Evolutionary conservation across 1,139 yeast genomes (phyloP).

Genomic region (Diutina rugosa): DNA sequence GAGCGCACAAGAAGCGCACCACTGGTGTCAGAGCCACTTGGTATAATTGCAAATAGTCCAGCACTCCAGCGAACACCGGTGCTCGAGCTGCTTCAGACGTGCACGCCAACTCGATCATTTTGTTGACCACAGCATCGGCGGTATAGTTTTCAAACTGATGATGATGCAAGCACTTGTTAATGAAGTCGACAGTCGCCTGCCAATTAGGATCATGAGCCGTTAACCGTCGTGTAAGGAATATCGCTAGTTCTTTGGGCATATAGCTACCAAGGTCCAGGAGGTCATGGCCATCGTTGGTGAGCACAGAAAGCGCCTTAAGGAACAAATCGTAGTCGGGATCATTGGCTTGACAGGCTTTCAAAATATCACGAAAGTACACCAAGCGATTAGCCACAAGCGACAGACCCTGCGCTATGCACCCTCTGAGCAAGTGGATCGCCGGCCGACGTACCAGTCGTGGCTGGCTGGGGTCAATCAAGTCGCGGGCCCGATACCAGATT

Average conservation of each 20-base stretch:
- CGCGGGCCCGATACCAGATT: conserved; percentile 62
- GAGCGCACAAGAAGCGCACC: not conserved
- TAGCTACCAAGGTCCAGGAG: conserved; percentile 44
- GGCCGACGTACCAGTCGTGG: conserved; percentile 36
- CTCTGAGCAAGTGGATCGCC: conserved; percentile 21
- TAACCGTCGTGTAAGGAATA: not conserved
- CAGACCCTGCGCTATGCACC: not conserved
- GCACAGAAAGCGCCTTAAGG: conserved; percentile 32
- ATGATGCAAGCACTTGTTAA: not conserved
- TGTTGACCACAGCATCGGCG: not conserved
- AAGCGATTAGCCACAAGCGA: conserved; percentile 17
- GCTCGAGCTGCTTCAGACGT: no score
- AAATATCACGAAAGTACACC: conserved; percentile 49
- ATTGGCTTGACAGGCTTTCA: conserved; percentile 25
- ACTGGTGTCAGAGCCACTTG: not conserved
- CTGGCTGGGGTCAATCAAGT: conserved; percentile 32
- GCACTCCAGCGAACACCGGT: not conserved
- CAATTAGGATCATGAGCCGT: not conserved
- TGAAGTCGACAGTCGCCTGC: not conserved
- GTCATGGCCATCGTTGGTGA: conserved; percentile 53
- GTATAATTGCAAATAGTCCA: not conserved
- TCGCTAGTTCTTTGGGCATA: conserved; percentile 11
- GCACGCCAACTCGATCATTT: not conserved
- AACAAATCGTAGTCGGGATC: conserved; percentile 47
- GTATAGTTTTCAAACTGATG: not conserved